Conservation (phyloP, 2,329 filamentous ascomycete genomes). For the Corinectria fuckeliana region DNA sequence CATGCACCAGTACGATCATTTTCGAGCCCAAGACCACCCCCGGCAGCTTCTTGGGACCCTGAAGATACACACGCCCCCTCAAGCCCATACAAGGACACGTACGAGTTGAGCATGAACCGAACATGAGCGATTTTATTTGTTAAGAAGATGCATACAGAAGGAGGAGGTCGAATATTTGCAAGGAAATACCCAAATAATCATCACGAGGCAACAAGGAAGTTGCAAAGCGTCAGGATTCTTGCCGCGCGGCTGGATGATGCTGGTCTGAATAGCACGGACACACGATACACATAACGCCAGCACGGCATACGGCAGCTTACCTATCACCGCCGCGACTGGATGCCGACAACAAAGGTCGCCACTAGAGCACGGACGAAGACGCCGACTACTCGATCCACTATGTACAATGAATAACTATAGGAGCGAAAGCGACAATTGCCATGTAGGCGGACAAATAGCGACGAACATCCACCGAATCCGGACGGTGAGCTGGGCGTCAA, state of each 20-base stretch:
- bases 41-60: constrained; percentile 50
- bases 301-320: constrained; percentile 6
- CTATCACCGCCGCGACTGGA: constrained; percentile 11
- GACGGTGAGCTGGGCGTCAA: neutral
- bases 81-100: constrained; percentile 50
- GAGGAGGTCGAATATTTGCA: constrained; percentile 12
- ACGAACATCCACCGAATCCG: constrained; percentile 3
- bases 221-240: neutral
- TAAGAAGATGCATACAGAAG: constrained; percentile 12
- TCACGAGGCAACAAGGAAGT: neutral
- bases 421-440: constrained; percentile 20
- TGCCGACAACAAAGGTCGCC: neutral
- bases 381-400: constrained; percentile 22
- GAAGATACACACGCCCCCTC: constrained; percentile 48
- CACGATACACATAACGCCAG: constrained; percentile 10
- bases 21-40: constrained; percentile 61
- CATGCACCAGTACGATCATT: constrained; percentile 62
- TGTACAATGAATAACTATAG: constrained; percentile 18
- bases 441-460: neutral
- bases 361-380: constrained; percentile 2
- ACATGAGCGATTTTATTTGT: constrained; percentile 45
- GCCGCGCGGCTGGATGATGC: constrained; percentile 5
- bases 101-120: constrained; percentile 64
- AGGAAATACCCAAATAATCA: neutral
- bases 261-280: constrained; percentile 4